Conservation (phyloP, 371 early-diverging fungal species). For the Mortierella sp. region DNA sequence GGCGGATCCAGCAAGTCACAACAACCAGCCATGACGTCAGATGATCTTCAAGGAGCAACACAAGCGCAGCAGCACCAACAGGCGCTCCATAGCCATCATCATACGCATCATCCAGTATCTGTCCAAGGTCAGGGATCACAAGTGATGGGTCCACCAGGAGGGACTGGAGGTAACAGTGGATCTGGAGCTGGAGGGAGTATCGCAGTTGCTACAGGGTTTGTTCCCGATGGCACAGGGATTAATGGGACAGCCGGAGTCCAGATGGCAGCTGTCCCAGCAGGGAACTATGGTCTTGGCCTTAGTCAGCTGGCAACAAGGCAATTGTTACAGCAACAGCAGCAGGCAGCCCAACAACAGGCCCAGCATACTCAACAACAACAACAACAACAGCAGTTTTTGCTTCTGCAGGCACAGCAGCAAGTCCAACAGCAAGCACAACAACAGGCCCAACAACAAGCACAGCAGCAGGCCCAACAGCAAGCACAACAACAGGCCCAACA, state of each 20-base stretch:
- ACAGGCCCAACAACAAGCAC: background rate
- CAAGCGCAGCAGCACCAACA: conserved; percentile 23
- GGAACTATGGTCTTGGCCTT: conserved; percentile 11
- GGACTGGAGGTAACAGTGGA: background rate
- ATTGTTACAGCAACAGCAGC: conserved; percentile 43
- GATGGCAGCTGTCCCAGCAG: background rate
- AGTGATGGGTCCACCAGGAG: background rate
- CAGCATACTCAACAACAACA: conserved; percentile 19
- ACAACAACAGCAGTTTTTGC: conserved; percentile 10
- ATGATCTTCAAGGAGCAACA: conserved; percentile 15
- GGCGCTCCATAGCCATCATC: conserved; percentile 15
- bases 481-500: conserved; percentile 4
- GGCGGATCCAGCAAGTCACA: conserved; percentile 24
- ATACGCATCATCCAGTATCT: conserved; percentile 10
- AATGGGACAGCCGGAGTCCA: conserved; percentile 13
- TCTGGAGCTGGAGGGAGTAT: too few relatives aligned
- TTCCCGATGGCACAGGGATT: conserved; percentile 6
- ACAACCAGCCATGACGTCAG: conserved; percentile 41
- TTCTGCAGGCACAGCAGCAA: conserved; percentile 41
- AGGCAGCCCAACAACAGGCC: conserved; percentile 9
- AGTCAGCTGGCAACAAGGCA: conserved; percentile 32
- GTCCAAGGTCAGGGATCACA: conserved; percentile 15
- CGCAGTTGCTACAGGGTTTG: background rate
- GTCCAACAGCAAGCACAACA: conserved; percentile 17
- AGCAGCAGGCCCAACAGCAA: conserved; percentile 18